These are phyloP conservation scores for Cystoisospora suis DNA, from an alignment of 169 alveolate genomes.

Conservation along the genomic window DNA sequence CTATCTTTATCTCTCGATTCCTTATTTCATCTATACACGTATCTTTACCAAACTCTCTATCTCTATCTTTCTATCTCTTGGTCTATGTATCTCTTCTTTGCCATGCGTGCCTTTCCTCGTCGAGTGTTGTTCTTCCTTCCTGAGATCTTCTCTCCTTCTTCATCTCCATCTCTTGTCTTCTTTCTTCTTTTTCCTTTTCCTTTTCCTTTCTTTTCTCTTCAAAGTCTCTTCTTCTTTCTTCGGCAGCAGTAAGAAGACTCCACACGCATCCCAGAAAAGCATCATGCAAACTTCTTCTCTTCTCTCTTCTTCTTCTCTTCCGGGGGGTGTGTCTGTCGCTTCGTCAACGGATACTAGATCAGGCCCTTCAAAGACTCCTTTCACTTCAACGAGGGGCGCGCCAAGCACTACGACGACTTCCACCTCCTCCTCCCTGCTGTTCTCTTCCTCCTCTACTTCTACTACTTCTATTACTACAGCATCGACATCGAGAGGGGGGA, in stretches of 20 bases:
- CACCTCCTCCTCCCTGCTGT: no score
- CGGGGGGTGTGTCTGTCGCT: no score
- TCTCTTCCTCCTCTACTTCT: no score
- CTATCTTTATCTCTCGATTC: neutral
- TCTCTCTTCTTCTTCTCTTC: neutral
- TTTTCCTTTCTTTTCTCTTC: neutral
- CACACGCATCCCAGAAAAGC: no score
- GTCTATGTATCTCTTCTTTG: neutral
- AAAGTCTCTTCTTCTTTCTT: neutral
- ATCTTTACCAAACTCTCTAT: neutral
- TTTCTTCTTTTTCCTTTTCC: neutral
- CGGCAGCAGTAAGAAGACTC: no score
- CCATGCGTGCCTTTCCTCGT: neutral
- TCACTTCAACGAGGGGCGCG: no score
- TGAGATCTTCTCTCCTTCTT: neutral
- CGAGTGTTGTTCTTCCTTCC: neutral
- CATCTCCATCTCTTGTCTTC: neutral
- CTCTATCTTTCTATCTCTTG: neutral
- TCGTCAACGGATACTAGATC: no score
- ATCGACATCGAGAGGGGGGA: no score
- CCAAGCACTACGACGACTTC: no score
- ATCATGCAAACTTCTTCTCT: no score
- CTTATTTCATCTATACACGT: neutral
- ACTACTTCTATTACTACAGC: no score
- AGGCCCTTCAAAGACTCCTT: no score